These are phyloP conservation scores for Fusarium cyanostomum DNA, from an alignment of 2,329 filamentous ascomycete species.

Conservation along the genomic window DNA sequence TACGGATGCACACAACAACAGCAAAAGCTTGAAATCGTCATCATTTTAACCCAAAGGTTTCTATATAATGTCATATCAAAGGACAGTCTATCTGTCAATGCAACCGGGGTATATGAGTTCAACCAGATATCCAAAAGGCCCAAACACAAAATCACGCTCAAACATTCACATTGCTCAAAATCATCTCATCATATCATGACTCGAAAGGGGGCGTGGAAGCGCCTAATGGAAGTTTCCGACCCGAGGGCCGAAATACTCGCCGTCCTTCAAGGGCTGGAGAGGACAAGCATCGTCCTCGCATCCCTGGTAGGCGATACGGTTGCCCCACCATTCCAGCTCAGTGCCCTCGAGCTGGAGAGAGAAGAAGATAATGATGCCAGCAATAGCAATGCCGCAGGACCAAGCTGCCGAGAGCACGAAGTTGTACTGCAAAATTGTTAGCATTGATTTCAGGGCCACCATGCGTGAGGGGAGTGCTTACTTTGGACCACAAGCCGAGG, in stretches of 20 bases:
- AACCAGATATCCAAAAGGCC: conserved; percentile 34
- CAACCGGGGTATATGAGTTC: conserved; percentile 41
- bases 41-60: conserved; percentile 11
- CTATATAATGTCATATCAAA: conserved; percentile 31
- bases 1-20: not conserved
- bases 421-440: conserved; percentile 54
- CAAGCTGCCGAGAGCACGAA: conserved; percentile 63
- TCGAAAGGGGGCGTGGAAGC: not conserved
- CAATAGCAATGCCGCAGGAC: conserved; percentile 60
- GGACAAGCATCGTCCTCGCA: conserved; percentile 55
- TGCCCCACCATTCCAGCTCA: conserved; percentile 61
- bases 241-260: conserved; percentile 53
- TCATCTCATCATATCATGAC: conserved; percentile 30
- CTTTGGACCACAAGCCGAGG: conserved; percentile 62
- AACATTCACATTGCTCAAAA: conserved; percentile 38
- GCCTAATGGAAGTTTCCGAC: conserved; percentile 49
- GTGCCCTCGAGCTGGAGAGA: conserved; percentile 56
- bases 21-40: not conserved
- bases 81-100: conserved; percentile 38
- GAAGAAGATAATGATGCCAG: conserved; percentile 64
- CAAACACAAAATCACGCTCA: conserved; percentile 40
- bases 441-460: not conserved
- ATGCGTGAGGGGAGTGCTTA: conserved; percentile 32
- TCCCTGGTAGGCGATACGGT: conserved; percentile 52
- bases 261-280: conserved; percentile 46